Evolutionary conservation across 176 grass and related monocot species (phyloP), one percentile per base, ranked within the genome.

Genomic region (Pontederia crassipes): DNA sequence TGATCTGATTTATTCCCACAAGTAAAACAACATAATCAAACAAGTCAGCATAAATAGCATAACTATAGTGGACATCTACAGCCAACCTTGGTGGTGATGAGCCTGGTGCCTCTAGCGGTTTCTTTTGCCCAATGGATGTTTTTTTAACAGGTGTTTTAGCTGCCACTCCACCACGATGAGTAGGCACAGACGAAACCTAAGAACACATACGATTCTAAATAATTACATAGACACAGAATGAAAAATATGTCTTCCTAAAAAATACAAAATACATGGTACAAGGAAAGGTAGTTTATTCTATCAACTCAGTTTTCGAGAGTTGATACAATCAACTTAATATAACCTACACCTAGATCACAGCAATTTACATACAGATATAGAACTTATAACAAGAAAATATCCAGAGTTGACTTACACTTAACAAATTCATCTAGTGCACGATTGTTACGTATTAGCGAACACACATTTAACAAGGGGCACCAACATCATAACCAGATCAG

Each of bases 51-150:
- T 71, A 71, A 60, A 85, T 65, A 8, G 45, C 46, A 12, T 26
- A 68, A 24, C 49, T 47, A 75, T 28, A 72, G 16, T 68, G 72
- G 47, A 65, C 9, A 60, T 49, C 73, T 26, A 71, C 46, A 56
- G 72, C 55, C 67, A 75, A 98, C 93, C 79, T 88, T 54, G 78
- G 81, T 52, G 87, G 84, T 48, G 87, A 81, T 65, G 79, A 72
- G 52, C 80, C 83, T 59, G 75, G 54, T 65, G 76, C 73, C 61
- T 98, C 93, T 48, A 77, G 48, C 59, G 79, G 84, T 64, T 91
- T 98, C 81, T 98, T 98, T 67, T 92, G 93, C 52, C 93, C 93
- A 81, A 81, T 73, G 63, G 84, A 73, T 74, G 84, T 67, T 78
- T 98, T 98, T 76, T 81, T 85, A 49, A 69, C 66, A 49, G 93